Percentiles rank a stretch among this genome's conserved stretches.
phyloP scores from a whole-genome alignment of 345 rosid genomes.

The Atalantia buxifolia region DNA sequence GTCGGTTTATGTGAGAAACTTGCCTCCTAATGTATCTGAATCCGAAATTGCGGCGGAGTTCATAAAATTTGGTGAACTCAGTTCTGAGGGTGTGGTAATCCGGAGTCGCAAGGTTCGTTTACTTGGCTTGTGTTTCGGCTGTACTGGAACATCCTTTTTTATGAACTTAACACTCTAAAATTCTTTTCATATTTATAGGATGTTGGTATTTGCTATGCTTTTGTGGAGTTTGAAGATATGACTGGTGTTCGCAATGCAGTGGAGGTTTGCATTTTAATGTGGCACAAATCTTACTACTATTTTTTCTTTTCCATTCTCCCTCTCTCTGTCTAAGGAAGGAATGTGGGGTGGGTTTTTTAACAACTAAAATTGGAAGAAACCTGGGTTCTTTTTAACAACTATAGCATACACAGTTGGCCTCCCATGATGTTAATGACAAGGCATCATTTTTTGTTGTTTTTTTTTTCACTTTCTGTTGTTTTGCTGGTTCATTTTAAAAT shows the following conservation, averaged over 20 bases:
- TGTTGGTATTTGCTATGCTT: constrained; percentile 70
- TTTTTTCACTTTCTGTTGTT: neutral
- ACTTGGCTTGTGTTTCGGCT: neutral
- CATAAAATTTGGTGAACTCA: constrained; percentile 54
- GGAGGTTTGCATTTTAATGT: constrained; percentile 33
- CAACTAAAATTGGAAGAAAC: neutral
- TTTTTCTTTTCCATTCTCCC: neutral
- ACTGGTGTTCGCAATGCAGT: constrained; percentile 52
- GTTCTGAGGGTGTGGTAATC: constrained; percentile 60
- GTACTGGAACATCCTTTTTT: neutral
- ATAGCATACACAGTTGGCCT: neutral
- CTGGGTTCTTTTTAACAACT: neutral
- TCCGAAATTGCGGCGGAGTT: constrained; percentile 73
- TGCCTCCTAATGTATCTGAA: constrained; percentile 47
- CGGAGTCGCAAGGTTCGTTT: constrained; percentile 59
- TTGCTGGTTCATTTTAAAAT: neutral
- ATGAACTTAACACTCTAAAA: constrained; percentile 6
- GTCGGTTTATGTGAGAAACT: constrained; percentile 67
- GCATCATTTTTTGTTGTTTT: neutral
- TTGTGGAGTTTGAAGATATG: constrained; percentile 73
- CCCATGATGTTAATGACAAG: neutral
- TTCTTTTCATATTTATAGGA: constrained; percentile 37
- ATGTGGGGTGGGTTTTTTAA: neutral
- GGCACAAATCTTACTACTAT: neutral
- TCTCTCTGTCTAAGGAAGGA: neutral